phyloP scores from a whole-genome alignment of 495 filamentous ascomycete species.

The Xylaria intraflava region DNA sequence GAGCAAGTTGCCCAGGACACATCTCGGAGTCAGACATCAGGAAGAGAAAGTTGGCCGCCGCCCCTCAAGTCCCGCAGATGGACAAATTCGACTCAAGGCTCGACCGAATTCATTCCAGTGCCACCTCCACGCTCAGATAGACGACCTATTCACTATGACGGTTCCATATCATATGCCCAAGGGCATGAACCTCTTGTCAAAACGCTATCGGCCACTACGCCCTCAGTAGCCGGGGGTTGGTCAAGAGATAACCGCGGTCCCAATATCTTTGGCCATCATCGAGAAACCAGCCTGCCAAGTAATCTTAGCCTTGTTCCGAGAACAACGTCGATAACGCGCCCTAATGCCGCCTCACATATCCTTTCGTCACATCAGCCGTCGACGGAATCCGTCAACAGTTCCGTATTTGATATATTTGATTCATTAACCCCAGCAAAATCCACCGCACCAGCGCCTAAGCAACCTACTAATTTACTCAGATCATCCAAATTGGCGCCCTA shows the following conservation, averaged over 20 bases:
- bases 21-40: conserved; percentile 19
- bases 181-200: conserved; percentile 12
- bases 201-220: conserved; percentile 15
- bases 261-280: conserved; percentile 7
- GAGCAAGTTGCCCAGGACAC: conserved; percentile 23
- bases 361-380: conserved; percentile 20
- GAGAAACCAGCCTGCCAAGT: conserved; percentile 7
- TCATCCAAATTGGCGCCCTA: not conserved
- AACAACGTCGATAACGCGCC: conserved; percentile 20
- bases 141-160: conserved; percentile 18
- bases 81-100: conserved; percentile 28
- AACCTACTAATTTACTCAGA: not conserved
- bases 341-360: conserved; percentile 10
- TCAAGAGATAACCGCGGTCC: conserved; percentile 14
- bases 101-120: conserved; percentile 6
- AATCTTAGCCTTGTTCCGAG: conserved; percentile 18
- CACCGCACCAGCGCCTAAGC: not conserved
- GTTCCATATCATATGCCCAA: not conserved
- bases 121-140: conserved; percentile 14
- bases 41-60: conserved; percentile 24
- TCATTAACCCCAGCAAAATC: conserved; percentile 15
- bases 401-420: conserved; percentile 27
- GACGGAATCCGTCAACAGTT: conserved; percentile 29
- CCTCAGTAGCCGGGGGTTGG: conserved; percentile 11
- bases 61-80: conserved; percentile 24